These are phyloP conservation scores for Moricandia arvensis DNA, from an alignment of 345 rosid species.

Conservation along the genomic window DNA sequence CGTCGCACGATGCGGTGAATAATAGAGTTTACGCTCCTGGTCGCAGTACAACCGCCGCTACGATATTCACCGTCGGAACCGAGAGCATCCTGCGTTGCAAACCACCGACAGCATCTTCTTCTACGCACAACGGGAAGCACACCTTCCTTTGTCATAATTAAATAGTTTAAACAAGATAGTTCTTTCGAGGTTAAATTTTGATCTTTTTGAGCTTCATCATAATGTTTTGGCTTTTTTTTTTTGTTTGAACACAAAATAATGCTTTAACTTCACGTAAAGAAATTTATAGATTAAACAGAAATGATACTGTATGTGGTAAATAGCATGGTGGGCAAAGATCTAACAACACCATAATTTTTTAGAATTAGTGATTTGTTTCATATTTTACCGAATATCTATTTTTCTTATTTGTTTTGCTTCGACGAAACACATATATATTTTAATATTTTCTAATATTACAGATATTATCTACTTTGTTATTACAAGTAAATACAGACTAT, in stretches of 20 bases:
- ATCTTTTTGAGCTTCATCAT: too few relatives aligned
- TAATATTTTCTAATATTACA: too few relatives aligned
- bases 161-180: background rate
- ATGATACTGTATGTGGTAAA: background rate
- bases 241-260: too few relatives aligned
- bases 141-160: constrained; percentile 31
- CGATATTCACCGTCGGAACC: constrained; percentile 47
- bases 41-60: constrained; percentile 42
- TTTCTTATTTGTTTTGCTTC: too few relatives aligned
- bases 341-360: too few relatives aligned
- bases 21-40: constrained; percentile 53
- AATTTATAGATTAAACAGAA: background rate
- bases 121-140: constrained; percentile 52
- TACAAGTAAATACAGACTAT: too few relatives aligned
- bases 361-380: too few relatives aligned
- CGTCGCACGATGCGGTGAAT: constrained; percentile 41
- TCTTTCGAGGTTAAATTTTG: background rate
- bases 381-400: too few relatives aligned
- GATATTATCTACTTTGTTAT: too few relatives aligned
- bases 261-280: background rate
- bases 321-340: too few relatives aligned
- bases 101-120: constrained; percentile 68
- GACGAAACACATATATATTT: too few relatives aligned
- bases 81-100: constrained; percentile 45
- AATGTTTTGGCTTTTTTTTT: too few relatives aligned